Base-by-base conservation (phyloP, 164 flowering plant genomes). In the Magnolia changhungtana region DNA sequence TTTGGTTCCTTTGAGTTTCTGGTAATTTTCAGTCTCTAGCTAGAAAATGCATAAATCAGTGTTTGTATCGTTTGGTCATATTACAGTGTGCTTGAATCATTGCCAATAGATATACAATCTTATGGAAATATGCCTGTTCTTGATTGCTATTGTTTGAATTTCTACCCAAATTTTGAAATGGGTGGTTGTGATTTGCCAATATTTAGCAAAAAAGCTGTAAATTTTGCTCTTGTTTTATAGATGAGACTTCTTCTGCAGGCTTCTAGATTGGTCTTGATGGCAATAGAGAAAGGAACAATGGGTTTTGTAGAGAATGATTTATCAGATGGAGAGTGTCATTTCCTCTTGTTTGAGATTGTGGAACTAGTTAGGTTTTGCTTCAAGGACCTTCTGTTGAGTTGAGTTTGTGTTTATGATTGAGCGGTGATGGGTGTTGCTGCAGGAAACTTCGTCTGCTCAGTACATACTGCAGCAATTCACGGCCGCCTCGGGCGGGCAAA, bases 381-480 rank as follows among this genome's bases (percentile, higher is more conserved):
- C 24, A 19, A 19, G 9, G 27, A 2, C 24, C 2, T 19, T n/a
- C 58, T 50, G 9, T 70, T 16, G 18, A 55, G 61, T 50, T 13
- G 29, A 71, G 16, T 23, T 72, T 10, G 18, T 72, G 13, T 51
- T 70, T 50, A 16, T n/a, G 23, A 70, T 68, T 29, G 1, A 50
- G 4, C 13, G n/a, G 7, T 8, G n/a, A 24, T 8, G 51, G 52
- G 69, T 10, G 18, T 29, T 76, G 69, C 68, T 79, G 77, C 79
- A 88, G 91, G 91, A 88, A 76, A 80, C 91, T 49, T 88, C 91
- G 1, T 87, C 89, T 45, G 91, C 89, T 16, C 87, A 88, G 72
- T 88, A 90, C 80, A 90, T 90, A 83, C 72, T 90, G 82, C 91
- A 90, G 82, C 93, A 89, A 75, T 89, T 87, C 67, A 81, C 81